phyloP scores from a whole-genome alignment of 1,284 basidiomycete species.

The Xanthoconium separans region DNA sequence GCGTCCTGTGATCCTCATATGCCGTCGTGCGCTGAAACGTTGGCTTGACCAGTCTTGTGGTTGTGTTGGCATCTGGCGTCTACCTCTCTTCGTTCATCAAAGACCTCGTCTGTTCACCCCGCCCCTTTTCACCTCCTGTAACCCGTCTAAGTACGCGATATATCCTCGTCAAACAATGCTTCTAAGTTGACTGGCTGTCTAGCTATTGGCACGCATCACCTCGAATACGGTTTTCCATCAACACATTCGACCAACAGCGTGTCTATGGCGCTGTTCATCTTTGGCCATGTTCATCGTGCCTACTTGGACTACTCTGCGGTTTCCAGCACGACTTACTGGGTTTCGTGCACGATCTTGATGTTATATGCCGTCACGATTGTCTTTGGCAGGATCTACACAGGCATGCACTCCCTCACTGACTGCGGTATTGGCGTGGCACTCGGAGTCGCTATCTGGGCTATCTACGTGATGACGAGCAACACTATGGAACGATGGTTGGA shows the following conservation, averaged over 20 bases:
- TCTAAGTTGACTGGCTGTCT: background rate
- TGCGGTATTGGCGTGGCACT: conserved; percentile 66
- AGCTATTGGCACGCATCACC: conserved; percentile 84
- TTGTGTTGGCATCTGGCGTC: conserved; percentile 79
- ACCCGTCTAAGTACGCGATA: conserved; percentile 71
- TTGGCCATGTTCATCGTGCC: conserved; percentile 53
- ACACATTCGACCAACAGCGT: conserved; percentile 93
- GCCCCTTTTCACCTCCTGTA: conserved; percentile 90
- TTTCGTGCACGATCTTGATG: conserved; percentile 46
- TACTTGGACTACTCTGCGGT: conserved; percentile 36
- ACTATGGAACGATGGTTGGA: conserved; percentile 52
- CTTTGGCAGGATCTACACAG: conserved; percentile 87
- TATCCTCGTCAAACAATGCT: background rate
- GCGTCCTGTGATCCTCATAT: conserved; percentile 26
- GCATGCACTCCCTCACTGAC: conserved; percentile 88
- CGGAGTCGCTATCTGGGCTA: conserved; percentile 66
- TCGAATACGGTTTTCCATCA: conserved; percentile 94
- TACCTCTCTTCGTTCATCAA: conserved; percentile 85
- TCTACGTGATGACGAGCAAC: conserved; percentile 42
- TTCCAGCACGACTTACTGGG: conserved; percentile 44
- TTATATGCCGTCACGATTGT: conserved; percentile 80
- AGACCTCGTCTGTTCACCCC: conserved; percentile 88
- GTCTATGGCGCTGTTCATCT: conserved; percentile 83
- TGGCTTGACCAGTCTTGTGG: conserved; percentile 53
- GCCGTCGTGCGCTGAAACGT: background rate